Percentiles rank a stretch among this genome's conserved stretches.
Conservation (phyloP, 2,329 filamentous ascomycete species). For the Aspergillus tanneri region DNA sequence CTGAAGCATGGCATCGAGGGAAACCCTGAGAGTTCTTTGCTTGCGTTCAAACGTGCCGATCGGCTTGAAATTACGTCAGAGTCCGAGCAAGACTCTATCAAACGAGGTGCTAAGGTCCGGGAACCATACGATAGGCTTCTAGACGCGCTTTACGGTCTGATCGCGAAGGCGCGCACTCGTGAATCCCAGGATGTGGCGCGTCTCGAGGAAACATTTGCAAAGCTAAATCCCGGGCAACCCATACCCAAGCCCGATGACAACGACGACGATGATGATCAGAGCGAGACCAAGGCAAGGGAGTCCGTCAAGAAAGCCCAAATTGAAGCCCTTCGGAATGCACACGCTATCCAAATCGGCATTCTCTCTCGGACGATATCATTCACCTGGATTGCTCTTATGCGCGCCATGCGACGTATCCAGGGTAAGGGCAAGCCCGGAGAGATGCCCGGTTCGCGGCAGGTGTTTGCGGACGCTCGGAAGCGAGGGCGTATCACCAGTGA, state of each 20-base stretch:
- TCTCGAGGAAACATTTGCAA: conserved; percentile 55
- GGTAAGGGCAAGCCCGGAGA: conserved; percentile 74
- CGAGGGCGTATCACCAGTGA: conserved; percentile 88
- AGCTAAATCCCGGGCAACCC: conserved; percentile 38
- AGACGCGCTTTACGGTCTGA: conserved; percentile 82
- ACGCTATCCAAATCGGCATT: conserved; percentile 69
- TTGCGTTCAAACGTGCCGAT: conserved; percentile 87
- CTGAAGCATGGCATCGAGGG: conserved; percentile 78
- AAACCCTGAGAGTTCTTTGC: conserved; percentile 88
- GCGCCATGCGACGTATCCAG: conserved; percentile 90
- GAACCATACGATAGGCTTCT: conserved; percentile 81
- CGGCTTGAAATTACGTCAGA: conserved; percentile 77
- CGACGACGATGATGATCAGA: conserved; percentile 56
- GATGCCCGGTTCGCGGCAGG: conserved; percentile 71
- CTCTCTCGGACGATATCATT: conserved; percentile 85
- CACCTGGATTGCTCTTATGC: conserved; percentile 91
- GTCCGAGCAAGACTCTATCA: conserved; percentile 66
- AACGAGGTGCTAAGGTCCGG: conserved; percentile 70
- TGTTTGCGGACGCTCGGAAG: conserved; percentile 85
- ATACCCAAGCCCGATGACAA: conserved; percentile 42
- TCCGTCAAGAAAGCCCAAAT: conserved; percentile 56
- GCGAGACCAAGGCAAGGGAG: conserved; percentile 51
- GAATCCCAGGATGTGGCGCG: conserved; percentile 62
- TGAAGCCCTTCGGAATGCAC: conserved; percentile 61
- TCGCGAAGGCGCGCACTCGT: conserved; percentile 66